phyloP scores from a whole-genome alignment of 2,329 filamentous ascomycete genomes.

The Byssoonygena ceratinophila region DNA sequence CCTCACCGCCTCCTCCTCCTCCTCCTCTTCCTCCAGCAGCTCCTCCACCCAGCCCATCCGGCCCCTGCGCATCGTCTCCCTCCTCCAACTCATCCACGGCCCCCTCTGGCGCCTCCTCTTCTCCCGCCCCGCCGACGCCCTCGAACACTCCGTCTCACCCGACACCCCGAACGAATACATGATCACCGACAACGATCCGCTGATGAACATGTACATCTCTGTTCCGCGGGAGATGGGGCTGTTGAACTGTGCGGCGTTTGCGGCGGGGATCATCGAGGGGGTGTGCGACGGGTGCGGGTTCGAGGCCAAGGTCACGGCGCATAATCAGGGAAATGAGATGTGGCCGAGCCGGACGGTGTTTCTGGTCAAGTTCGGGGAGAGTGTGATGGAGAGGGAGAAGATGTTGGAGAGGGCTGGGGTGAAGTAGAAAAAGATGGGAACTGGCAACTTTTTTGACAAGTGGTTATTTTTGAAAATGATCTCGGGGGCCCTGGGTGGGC shows the following conservation, averaged over 20 bases:
- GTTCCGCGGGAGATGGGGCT: slow-evolving; percentile 92
- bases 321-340: slow-evolving; percentile 65
- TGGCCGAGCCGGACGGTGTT: slow-evolving; percentile 97
- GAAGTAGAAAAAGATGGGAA: slow-evolving; percentile 35
- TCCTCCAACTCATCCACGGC: slow-evolving; percentile 92
- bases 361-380: slow-evolving; percentile 80
- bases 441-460: no score
- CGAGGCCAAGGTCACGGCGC: slow-evolving; percentile 77
- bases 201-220: slow-evolving; percentile 88
- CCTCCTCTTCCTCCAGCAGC: slow-evolving; percentile 68
- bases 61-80: slow-evolving; percentile 75
- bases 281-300: slow-evolving; percentile 90
- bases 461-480: neutral
- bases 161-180: slow-evolving; percentile 91
- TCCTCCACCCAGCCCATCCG: slow-evolving; percentile 54
- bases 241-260: slow-evolving; percentile 91
- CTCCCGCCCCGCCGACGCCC: slow-evolving; percentile 74
- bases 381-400: slow-evolving; percentile 83
- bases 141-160: slow-evolving; percentile 76
- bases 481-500: neutral
- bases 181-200: slow-evolving; percentile 95
- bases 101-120: slow-evolving; percentile 89
- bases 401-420: slow-evolving; percentile 56
- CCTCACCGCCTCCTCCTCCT: slow-evolving; percentile 68
- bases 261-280: slow-evolving; percentile 90